Conservation (phyloP, 352 stramenopile species). For the Phytophthora fragariae region DNA sequence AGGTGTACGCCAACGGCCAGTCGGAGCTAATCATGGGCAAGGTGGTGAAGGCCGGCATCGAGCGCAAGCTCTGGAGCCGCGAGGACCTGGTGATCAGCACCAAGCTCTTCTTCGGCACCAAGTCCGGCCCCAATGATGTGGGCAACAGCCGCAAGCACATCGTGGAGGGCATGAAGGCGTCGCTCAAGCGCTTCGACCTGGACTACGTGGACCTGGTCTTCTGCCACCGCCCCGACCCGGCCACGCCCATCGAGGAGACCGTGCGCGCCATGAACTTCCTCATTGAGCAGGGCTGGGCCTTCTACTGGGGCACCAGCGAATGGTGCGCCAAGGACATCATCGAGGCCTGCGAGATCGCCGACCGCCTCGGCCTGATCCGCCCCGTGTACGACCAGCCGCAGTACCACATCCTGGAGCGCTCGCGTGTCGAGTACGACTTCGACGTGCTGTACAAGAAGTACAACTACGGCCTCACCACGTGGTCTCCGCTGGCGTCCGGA, state of each 20-base stretch:
- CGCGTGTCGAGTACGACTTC: conserved; percentile 77
- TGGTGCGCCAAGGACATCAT: conserved; percentile 76
- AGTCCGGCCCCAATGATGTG: conserved; percentile 44
- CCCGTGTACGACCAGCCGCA: conserved; percentile 69
- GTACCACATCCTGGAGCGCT: conserved; percentile 81
- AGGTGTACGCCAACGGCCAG: conserved; percentile 58
- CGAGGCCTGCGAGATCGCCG: conserved; percentile 60
- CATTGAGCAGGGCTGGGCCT: conserved; percentile 48
- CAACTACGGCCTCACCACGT: conserved; percentile 79
- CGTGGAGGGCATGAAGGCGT: conserved; percentile 65
- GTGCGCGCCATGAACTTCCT: conserved; percentile 77
- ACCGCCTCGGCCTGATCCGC: conserved; percentile 50
- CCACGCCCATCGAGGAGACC: conserved; percentile 75
- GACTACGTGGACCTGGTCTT: conserved; percentile 79
- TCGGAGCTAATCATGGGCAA: conserved; percentile 67
- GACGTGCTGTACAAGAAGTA: conserved; percentile 75
- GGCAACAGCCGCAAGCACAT: conserved; percentile 66
- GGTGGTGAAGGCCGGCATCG: conserved; percentile 58
- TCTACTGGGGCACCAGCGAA: conserved; percentile 81
- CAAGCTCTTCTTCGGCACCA: conserved; percentile 71
- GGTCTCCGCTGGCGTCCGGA: conserved; percentile 72
- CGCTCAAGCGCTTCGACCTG: conserved; percentile 61
- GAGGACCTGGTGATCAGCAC: conserved; percentile 76
- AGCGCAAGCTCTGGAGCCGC: conserved; percentile 50
- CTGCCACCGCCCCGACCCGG: conserved; percentile 68